Conservation (phyloP, 305 asterid genomes). For the Fraxinus velutina region DNA sequence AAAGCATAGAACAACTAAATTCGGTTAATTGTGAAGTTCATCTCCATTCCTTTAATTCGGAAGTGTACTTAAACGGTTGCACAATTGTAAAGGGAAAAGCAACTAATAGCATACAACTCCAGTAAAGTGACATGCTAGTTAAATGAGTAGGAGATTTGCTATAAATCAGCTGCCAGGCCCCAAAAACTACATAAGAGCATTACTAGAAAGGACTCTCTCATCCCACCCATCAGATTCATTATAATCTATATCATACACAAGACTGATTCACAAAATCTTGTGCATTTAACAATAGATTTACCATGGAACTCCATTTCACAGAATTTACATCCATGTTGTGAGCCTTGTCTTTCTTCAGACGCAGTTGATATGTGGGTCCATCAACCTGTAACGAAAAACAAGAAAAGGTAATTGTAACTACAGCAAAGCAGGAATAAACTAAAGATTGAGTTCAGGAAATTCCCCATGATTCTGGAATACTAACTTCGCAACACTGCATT, state of each 20-base stretch:
- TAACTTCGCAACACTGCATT: not conserved
- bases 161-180: not conserved
- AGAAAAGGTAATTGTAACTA: not conserved
- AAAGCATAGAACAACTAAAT: not conserved
- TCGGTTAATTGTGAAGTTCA: not conserved
- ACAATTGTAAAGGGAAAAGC: not conserved
- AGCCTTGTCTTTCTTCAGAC: conserved; percentile 44
- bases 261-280: not conserved
- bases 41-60: not conserved
- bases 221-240: not conserved
- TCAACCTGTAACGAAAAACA: conserved; percentile 27
- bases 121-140: not conserved
- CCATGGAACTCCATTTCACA: conserved; percentile 43
- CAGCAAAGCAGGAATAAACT: not conserved
- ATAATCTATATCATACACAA: not conserved
- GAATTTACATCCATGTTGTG: conserved; percentile 50
- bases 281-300: conserved; percentile 14
- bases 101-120: not conserved
- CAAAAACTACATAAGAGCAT: not conserved
- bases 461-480: not conserved
- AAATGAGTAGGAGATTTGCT: not conserved
- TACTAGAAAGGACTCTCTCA: not conserved
- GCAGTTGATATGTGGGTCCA: conserved; percentile 38
- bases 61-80: not conserved
- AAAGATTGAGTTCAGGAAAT: not conserved